phyloP scores from a whole-genome alignment of 2,329 filamentous ascomycete genomes.

The Pseudocercospora fuligena region DNA sequence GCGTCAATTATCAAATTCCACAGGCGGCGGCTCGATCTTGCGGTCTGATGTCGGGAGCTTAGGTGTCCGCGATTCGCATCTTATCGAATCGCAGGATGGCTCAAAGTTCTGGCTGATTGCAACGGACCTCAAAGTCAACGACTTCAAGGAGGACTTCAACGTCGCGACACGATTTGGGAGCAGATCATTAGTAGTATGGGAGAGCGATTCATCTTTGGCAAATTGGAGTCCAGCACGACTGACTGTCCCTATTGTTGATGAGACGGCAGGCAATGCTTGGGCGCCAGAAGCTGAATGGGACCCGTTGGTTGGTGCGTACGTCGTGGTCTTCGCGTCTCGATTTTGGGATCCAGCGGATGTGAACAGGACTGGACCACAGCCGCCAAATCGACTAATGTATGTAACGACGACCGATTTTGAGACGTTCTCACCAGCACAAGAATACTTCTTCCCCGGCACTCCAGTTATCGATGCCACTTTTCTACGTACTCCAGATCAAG shows the following conservation, averaged over 20 bases:
- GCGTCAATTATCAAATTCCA: constrained; percentile 16
- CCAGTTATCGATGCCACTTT: constrained; percentile 30
- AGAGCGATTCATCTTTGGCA: constrained; percentile 18
- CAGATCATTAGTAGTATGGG: constrained; percentile 27
- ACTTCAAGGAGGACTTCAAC: constrained; percentile 32
- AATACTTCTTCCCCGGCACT: constrained; percentile 25
- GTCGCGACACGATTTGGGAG: constrained; percentile 33
- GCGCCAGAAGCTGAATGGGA: constrained; percentile 28
- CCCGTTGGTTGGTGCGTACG: constrained; percentile 14
- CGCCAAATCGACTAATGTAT: constrained; percentile 28
- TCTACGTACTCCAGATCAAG: constrained; percentile 19
- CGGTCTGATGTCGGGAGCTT: constrained; percentile 21
- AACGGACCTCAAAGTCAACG: constrained; percentile 32
- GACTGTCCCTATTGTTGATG: constrained; percentile 17
- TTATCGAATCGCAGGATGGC: constrained; percentile 21
- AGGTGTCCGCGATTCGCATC: constrained; percentile 26
- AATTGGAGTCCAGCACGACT: constrained; percentile 22
- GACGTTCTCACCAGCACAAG: constrained; percentile 25
- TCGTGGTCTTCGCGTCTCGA: constrained; percentile 23
- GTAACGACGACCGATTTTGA: constrained; percentile 26
- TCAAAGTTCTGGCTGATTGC: constrained; percentile 28
- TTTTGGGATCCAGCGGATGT: constrained; percentile 24
- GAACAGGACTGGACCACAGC: constrained; percentile 20
- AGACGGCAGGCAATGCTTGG: constrained; percentile 25
- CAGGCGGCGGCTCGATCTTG: constrained; percentile 21